phyloP scores from a whole-genome alignment of 2,329 filamentous ascomycete species.

The Mycosphaerella sp. region DNA sequence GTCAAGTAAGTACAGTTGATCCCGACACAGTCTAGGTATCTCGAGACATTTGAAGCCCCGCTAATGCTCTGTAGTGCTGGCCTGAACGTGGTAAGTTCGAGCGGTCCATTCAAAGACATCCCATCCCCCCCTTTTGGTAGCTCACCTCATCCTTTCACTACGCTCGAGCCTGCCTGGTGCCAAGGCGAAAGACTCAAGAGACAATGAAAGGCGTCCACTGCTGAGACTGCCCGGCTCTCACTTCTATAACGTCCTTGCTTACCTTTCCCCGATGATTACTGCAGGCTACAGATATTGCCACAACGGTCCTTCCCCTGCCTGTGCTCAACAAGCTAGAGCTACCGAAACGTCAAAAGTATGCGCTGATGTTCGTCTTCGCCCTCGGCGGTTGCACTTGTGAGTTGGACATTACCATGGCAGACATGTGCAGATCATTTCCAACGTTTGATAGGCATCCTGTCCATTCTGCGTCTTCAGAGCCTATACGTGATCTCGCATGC shows the following conservation, averaged over 20 bases:
- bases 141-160: too few relatives aligned
- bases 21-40: background rate
- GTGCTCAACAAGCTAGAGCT: conserved; percentile 34
- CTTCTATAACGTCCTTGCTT: too few relatives aligned
- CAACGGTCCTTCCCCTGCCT: conserved; percentile 33
- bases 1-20: conserved; percentile 22
- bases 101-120: too few relatives aligned
- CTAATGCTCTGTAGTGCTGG: conserved; percentile 15
- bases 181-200: too few relatives aligned
- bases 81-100: conserved; percentile 31
- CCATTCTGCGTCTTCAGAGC: conserved; percentile 31
- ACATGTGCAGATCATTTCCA: background rate
- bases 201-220: too few relatives aligned
- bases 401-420: background rate
- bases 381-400: conserved; percentile 32
- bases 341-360: conserved; percentile 30
- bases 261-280: too few relatives aligned
- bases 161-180: too few relatives aligned
- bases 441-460: conserved; percentile 20
- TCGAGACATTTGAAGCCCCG: background rate
- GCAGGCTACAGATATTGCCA: conserved; percentile 29
- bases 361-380: conserved; percentile 33
- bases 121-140: too few relatives aligned
- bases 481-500: conserved; percentile 23
- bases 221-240: too few relatives aligned